Percentiles rank a stretch among this genome's conserved stretches.
Evolutionary conservation across 129 eudicot genomes (phyloP).

Genomic region (Logfia minima): DNA sequence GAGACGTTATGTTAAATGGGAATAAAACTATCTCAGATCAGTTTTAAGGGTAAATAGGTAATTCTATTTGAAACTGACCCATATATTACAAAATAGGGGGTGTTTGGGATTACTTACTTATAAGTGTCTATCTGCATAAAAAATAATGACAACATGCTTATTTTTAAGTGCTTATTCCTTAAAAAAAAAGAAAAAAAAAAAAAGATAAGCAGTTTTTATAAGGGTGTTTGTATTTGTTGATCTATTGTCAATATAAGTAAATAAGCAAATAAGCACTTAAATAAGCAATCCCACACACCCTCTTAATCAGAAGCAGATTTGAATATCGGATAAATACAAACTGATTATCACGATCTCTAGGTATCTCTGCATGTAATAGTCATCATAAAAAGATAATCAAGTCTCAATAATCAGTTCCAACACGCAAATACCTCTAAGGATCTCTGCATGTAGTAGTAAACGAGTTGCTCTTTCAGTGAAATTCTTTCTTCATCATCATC

Average conservation of each 20-base stretch:
- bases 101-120: too few species aligned
- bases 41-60: not conserved
- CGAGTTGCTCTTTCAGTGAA: slow-evolving; percentile 83
- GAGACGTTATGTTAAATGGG: not conserved
- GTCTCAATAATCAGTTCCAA: not conserved
- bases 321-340: not conserved
- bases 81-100: not conserved
- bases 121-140: too few species aligned
- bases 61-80: not conserved
- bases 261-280: too few species aligned
- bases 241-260: too few species aligned
- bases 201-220: too few species aligned
- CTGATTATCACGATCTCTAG: not conserved
- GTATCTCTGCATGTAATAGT: not conserved
- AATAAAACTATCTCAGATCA: too few species aligned
- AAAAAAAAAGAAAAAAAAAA: too few species aligned
- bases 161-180: too few species aligned
- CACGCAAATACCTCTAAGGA: slow-evolving; percentile 71
- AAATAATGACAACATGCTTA: too few species aligned
- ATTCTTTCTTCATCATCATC: slow-evolving; percentile 60
- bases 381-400: not conserved
- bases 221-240: too few species aligned
- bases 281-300: too few species aligned
- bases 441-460: slow-evolving; percentile 90
- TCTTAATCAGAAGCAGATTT: not conserved